These are phyloP conservation scores for Colletotrichum eremochloae DNA, from an alignment of 2,329 filamentous ascomycete genomes.

Conservation along the genomic window DNA sequence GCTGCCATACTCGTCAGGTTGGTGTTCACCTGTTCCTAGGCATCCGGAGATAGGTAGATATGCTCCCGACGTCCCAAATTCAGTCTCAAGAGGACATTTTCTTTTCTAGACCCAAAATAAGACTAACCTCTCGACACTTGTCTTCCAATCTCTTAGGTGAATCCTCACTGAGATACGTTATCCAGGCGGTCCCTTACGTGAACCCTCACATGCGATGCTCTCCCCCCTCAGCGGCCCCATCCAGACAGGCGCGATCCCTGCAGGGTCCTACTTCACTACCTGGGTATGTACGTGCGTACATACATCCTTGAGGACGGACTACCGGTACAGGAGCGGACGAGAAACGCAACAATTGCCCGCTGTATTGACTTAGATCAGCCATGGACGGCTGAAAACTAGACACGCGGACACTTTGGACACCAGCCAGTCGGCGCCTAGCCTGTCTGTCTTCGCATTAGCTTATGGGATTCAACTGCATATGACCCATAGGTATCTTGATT, in stretches of 20 bases:
- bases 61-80: background rate
- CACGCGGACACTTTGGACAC: slow-evolving; percentile 20
- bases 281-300: background rate
- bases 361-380: slow-evolving; percentile 33
- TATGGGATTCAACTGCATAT: slow-evolving; percentile 23
- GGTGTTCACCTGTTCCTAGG: background rate
- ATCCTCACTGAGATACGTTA: background rate
- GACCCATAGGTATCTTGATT: background rate
- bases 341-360: slow-evolving; percentile 39
- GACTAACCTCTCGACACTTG: background rate
- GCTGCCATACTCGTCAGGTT: background rate
- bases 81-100: no score
- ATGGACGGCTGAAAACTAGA: slow-evolving; percentile 28
- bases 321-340: slow-evolving; percentile 5
- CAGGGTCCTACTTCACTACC: slow-evolving; percentile 8
- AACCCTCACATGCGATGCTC: slow-evolving; percentile 18
- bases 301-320: slow-evolving; percentile 11
- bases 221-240: slow-evolving; percentile 27
- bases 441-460: slow-evolving; percentile 21
- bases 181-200: no score
- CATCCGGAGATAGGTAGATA: background rate
- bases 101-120: background rate
- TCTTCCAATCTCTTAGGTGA: background rate
- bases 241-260: slow-evolving; percentile 19
- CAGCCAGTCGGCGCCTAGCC: background rate